Evolutionary conservation across 805 yeast species (phyloP).

Genomic region (Yamadazyma endophytica): DNA sequence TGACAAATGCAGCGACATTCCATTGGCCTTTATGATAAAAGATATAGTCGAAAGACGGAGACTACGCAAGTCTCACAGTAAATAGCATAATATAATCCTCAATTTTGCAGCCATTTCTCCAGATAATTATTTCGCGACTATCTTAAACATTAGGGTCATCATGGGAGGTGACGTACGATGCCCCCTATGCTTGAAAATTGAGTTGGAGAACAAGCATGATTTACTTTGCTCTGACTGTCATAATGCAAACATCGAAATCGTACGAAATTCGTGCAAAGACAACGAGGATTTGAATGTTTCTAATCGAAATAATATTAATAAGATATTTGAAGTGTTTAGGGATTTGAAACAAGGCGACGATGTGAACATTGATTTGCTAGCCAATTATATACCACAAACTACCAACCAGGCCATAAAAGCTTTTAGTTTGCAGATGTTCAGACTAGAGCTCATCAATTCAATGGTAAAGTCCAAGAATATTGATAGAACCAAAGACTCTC

Average conservation of each 20-base stretch:
- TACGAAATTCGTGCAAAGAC: slow-evolving; percentile 21
- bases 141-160: not conserved
- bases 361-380: not conserved
- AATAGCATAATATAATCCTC: not conserved
- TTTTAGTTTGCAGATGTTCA: slow-evolving; percentile 27
- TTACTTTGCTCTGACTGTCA: slow-evolving; percentile 21
- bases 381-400: slow-evolving; percentile 1
- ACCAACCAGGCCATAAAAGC: slow-evolving; percentile 16
- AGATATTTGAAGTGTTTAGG: slow-evolving; percentile 18
- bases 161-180: slow-evolving; percentile 8
- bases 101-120: not conserved
- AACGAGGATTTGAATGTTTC: slow-evolving; percentile 20
- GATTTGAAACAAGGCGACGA: slow-evolving; percentile 9
- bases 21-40: slow-evolving; percentile 52
- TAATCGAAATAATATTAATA: slow-evolving; percentile 21
- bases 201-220: slow-evolving; percentile 8
- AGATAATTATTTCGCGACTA: not conserved
- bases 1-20: slow-evolving; percentile 48
- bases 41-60: slow-evolving; percentile 50
- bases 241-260: slow-evolving; percentile 15
- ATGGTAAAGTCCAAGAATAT: slow-evolving; percentile 15
- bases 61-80: slow-evolving; percentile 2
- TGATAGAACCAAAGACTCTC: slow-evolving; percentile 5
- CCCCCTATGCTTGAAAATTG: slow-evolving; percentile 15
- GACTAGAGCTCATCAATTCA: slow-evolving; percentile 17